A percentile compares a stretch with the other conserved stretches of the same genome.
Conservation (phyloP, 495 filamentous ascomycete species). For the Hypoxylon fuscum region DNA sequence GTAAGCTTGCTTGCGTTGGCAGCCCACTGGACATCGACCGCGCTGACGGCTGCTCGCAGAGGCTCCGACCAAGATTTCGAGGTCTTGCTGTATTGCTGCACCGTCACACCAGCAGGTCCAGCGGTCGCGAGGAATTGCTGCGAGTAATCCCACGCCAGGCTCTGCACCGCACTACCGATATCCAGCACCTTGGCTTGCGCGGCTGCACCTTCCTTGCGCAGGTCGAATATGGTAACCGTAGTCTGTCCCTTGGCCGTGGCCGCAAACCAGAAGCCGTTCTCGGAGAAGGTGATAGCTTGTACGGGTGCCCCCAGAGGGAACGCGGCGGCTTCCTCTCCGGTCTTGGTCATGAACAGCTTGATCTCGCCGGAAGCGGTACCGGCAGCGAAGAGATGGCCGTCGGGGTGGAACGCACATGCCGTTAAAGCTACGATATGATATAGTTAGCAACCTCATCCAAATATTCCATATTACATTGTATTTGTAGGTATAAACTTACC, state of each 20-base stretch:
- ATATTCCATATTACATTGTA: background rate
- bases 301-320: conserved; percentile 75
- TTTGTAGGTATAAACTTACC: conserved; percentile 63
- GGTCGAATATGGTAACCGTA: conserved; percentile 85
- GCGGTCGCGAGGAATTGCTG: conserved; percentile 90
- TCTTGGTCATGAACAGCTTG: conserved; percentile 85
- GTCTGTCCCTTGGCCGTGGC: conserved; percentile 75
- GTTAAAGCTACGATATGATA: conserved; percentile 69
- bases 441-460: conserved; percentile 45
- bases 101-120: conserved; percentile 81
- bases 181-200: conserved; percentile 81
- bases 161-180: conserved; percentile 75
- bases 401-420: conserved; percentile 88
- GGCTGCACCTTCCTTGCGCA: conserved; percentile 83
- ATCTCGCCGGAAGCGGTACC: conserved; percentile 80
- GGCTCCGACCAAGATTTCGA: conserved; percentile 90
- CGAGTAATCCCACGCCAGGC: conserved; percentile 89
- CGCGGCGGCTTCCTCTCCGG: conserved; percentile 71
- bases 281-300: conserved; percentile 83
- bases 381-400: conserved; percentile 90
- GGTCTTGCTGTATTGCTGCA: conserved; percentile 86
- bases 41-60: conserved; percentile 75
- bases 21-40: conserved; percentile 80
- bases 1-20: conserved; percentile 76
- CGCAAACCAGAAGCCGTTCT: conserved; percentile 97